Evolutionary conservation across 768 basidiomycete species (phyloP).

Genomic region (Mycena epipterygia): DNA sequence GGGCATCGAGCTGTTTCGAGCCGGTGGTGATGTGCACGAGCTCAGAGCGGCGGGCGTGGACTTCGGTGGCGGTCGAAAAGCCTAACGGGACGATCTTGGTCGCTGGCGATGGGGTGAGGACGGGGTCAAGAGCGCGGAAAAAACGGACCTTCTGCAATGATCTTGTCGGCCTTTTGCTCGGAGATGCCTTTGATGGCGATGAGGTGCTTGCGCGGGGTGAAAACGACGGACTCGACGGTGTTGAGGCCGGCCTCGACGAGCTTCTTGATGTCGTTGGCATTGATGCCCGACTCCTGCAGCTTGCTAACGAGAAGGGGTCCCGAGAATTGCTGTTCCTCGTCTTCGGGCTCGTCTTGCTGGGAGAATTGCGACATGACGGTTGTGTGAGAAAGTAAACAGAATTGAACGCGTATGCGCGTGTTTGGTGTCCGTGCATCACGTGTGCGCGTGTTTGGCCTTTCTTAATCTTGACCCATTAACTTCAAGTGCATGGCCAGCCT

Average conservation of each 20-base stretch:
- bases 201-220: slow-evolving; percentile 94
- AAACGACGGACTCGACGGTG: slow-evolving; percentile 96
- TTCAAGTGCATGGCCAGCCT: slow-evolving; percentile 7
- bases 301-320: slow-evolving; percentile 91
- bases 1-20: slow-evolving; percentile 94
- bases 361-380: slow-evolving; percentile 69
- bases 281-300: slow-evolving; percentile 90
- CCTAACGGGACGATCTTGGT: slow-evolving; percentile 94
- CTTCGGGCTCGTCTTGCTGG: slow-evolving; percentile 62
- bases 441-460: slow-evolving; percentile 1
- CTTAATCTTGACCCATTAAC: not conserved
- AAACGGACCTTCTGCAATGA: slow-evolving; percentile 85
- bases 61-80: slow-evolving; percentile 98
- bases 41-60: slow-evolving; percentile 94
- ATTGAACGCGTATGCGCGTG: too few species aligned
- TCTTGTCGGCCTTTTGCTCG: slow-evolving; percentile 97
- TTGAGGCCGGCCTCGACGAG: slow-evolving; percentile 91
- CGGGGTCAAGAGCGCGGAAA: slow-evolving; percentile 2
- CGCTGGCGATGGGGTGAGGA: slow-evolving; percentile 23
- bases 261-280: slow-evolving; percentile 94
- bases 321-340: slow-evolving; percentile 69
- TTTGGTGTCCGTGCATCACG: not conserved
- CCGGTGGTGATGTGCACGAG: slow-evolving; percentile 97
- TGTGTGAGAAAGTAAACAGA: not conserved
- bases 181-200: slow-evolving; percentile 96